Evolutionary conservation across 2,329 filamentous ascomycete species (phyloP), one percentile per base, ranked within the genome.

Genomic region (Cercospora janseana): DNA sequence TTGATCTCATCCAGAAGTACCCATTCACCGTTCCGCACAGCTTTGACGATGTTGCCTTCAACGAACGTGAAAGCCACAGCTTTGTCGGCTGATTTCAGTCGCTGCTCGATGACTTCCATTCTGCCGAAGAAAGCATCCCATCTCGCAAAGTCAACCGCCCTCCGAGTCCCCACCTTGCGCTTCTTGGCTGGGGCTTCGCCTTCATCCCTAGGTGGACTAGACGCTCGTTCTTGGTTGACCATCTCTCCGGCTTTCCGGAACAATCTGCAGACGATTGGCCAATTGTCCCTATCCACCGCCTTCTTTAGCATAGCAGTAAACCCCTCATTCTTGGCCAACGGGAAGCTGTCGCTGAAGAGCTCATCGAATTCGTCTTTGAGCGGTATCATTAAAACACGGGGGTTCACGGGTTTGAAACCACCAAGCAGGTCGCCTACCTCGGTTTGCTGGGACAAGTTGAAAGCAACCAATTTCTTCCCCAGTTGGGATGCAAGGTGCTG

Each of bases 1-100:
- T 98, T 99, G 63, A 99, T 95, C 69, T 99, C 93, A 66, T 99
- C 93, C 20, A 97, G 78, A 13, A 99, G 78, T 21, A 98, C 87
- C 93, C 93, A 99, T 68, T 96, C 90, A 6, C 93, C 93, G 64
- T 96, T 95, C 31, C 92, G 81, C 18, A 92, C 84, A n/a, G 94
- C 93, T 70, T 94, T 94, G 50, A 98, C 86, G 55, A 99, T 87
- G 62, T 94, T 95, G 55, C 93, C 92, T 69, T 98, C 93, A 0
- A 97, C 81, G 65, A 98, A 98, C 0, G 88, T 88, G 70, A 99
- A 98, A 0, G 92, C 89, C 68, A 97, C 95, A 2, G 78, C 80
- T 60, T 88, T 80, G 28, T 83, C 81, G 48, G 88, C 78, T 62
- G 85, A 81, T 46, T 85, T 77, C 49, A 94, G 73, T 72, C 95